phyloP scores from a whole-genome alignment of 2,329 filamentous ascomycete species.

The Monosporascus sp. region DNA sequence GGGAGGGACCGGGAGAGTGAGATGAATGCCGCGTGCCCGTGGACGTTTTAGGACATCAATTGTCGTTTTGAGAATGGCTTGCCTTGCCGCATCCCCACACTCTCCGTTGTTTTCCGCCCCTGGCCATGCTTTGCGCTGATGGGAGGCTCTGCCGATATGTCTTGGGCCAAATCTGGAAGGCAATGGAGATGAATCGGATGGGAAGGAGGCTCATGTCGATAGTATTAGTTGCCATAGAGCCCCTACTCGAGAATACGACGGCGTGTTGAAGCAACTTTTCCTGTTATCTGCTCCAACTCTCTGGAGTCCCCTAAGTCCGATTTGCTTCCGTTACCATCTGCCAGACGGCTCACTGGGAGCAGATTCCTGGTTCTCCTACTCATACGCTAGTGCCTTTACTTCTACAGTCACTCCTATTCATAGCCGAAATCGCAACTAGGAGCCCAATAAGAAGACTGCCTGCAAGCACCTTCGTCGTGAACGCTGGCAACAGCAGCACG shows the following conservation, averaged over 20 bases:
- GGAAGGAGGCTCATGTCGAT: slow-evolving; percentile 7
- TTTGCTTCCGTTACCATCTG: neutral
- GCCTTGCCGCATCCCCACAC: slow-evolving; percentile 24
- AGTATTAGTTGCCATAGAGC: slow-evolving; percentile 15
- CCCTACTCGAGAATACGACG: slow-evolving; percentile 4
- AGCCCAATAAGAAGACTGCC: neutral
- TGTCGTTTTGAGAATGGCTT: slow-evolving; percentile 18
- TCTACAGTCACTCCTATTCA: neutral
- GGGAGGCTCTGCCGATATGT: slow-evolving; percentile 6
- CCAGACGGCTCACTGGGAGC: neutral
- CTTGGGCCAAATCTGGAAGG: slow-evolving; percentile 10
- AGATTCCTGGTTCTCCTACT: neutral
- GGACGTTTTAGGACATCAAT: slow-evolving; percentile 10
- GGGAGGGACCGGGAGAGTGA: slow-evolving; percentile 8
- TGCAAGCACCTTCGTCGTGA: neutral
- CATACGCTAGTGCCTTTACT: neutral
- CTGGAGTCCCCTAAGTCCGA: neutral
- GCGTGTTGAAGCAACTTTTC: slow-evolving; percentile 7
- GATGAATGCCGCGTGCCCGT: slow-evolving; percentile 11
- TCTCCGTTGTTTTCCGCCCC: slow-evolving; percentile 19
- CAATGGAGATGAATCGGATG: slow-evolving; percentile 10
- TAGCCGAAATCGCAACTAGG: neutral
- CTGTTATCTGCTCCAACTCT: slow-evolving; percentile 3
- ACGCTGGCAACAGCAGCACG: neutral
- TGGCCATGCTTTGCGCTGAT: slow-evolving; percentile 6